These are phyloP conservation scores for Populus alba DNA, from an alignment of 345 rosid species.

Conservation along the genomic window DNA sequence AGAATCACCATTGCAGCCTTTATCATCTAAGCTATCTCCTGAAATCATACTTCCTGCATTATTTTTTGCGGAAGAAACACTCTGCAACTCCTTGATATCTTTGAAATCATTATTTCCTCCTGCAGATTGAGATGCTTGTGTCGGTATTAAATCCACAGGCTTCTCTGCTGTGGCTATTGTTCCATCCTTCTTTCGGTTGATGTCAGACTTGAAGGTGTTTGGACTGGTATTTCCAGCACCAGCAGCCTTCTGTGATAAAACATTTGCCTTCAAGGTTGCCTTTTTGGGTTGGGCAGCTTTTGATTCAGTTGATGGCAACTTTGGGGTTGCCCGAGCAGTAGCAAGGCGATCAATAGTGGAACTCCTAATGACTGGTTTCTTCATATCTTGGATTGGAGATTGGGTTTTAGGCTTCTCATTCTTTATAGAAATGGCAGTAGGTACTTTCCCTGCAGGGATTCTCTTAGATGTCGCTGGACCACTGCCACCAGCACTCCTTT, in stretches of 20 bases:
- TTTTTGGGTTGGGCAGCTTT: conserved; percentile 45
- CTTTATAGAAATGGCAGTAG: conserved; percentile 25
- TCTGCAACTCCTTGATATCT: conserved; percentile 60
- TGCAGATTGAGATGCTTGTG: conserved; percentile 28
- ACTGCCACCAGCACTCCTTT: conserved; percentile 59
- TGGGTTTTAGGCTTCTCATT: conserved; percentile 38
- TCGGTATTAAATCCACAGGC: conserved; percentile 21
- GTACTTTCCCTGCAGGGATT: conserved; percentile 34
- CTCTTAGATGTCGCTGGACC: conserved; percentile 39
- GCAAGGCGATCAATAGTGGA: conserved; percentile 93
- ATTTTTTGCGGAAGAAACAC: conserved; percentile 38
- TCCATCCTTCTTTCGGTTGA: conserved; percentile 40
- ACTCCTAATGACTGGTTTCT: conserved; percentile 59
- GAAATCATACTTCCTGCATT: conserved; percentile 22
- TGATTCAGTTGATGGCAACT: conserved; percentile 36
- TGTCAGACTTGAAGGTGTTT: conserved; percentile 37
- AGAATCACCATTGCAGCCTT: conserved; percentile 18
- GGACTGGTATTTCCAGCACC: conserved; percentile 28
- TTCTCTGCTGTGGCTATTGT: conserved; percentile 23
- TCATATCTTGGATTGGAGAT: conserved; percentile 40
- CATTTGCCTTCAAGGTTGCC: conserved; percentile 41
- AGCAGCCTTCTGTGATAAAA: conserved; percentile 32
- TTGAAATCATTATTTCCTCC: conserved; percentile 42
- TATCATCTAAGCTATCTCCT: conserved; percentile 21
- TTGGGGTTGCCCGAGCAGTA: conserved; percentile 48